Percentiles rank a stretch among this genome's conserved stretches.
These are phyloP conservation scores for Vitis rupestris DNA, from an alignment of 164 flowering plant species.

Conservation along the genomic window DNA sequence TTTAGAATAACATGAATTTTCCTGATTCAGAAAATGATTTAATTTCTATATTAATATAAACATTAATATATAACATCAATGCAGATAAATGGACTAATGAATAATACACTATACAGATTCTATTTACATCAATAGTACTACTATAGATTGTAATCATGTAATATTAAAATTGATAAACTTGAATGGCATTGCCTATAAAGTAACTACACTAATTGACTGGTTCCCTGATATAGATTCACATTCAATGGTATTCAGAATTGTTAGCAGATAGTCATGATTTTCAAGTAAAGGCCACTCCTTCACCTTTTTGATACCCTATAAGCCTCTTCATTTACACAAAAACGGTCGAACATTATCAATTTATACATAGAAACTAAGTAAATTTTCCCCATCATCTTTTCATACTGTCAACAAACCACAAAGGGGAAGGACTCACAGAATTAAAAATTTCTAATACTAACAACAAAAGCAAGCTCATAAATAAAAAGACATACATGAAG, in stretches of 20 bases:
- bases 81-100: not conserved
- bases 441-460: not conserved
- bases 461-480: not conserved
- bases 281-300: not conserved
- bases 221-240: no score
- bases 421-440: not conserved
- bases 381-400: constrained; percentile 1
- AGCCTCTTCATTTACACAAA: not conserved
- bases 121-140: not conserved
- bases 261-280: no score
- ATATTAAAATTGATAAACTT: not conserved
- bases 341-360: no score
- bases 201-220: no score
- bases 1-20: no score
- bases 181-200: no score
- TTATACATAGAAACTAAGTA: not conserved
- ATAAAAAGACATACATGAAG: not conserved
- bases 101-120: not conserved
- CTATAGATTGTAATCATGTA: not conserved
- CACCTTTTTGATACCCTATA: not conserved
- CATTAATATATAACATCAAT: no score
- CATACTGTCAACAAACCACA: no score
- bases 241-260: no score
- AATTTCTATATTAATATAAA: no score
- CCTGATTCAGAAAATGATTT: no score